These are phyloP conservation scores for Fusarium sp. DNA, from an alignment of 2,329 filamentous ascomycete genomes.

Conservation along the genomic window DNA sequence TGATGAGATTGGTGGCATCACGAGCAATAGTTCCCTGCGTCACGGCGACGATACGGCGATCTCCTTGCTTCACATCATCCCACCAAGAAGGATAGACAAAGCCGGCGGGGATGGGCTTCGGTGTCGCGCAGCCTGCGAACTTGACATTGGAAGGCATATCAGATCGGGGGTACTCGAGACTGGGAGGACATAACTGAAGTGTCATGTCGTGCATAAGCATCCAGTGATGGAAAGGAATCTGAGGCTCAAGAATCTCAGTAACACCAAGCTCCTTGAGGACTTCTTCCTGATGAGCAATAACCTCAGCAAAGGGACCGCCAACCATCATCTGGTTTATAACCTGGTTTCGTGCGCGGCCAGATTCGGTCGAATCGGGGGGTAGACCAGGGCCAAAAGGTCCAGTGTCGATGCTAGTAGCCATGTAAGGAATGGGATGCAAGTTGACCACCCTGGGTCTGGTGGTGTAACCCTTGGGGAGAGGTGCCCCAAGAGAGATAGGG, in stretches of 20 bases:
- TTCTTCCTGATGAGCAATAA: constrained; percentile 42
- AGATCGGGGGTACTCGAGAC: constrained; percentile 56
- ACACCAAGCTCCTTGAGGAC: constrained; percentile 51
- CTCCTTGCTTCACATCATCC: constrained; percentile 54
- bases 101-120: constrained; percentile 47
- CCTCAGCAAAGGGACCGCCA: constrained; percentile 40
- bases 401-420: constrained; percentile 54
- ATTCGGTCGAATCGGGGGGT: constrained; percentile 54
- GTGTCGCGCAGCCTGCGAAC: constrained; percentile 59
- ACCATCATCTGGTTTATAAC: constrained; percentile 46
- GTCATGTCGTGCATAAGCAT: constrained; percentile 50
- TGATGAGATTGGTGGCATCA: constrained; percentile 57
- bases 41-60: constrained; percentile 60
- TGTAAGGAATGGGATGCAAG: constrained; percentile 56
- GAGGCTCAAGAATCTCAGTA: constrained; percentile 33
- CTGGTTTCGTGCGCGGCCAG: constrained; percentile 54
- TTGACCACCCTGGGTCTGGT: constrained; percentile 55
- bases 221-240: constrained; percentile 48
- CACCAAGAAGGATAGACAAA: constrained; percentile 60
- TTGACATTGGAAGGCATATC: constrained; percentile 56
- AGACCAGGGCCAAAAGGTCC: constrained; percentile 57
- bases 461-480: constrained; percentile 55
- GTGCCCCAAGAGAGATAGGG: constrained; percentile 56
- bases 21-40: constrained; percentile 61
- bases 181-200: constrained; percentile 56